These are phyloP conservation scores for Pisolithus microcarpus DNA, from an alignment of 768 basidiomycete species.

Conservation along the genomic window DNA sequence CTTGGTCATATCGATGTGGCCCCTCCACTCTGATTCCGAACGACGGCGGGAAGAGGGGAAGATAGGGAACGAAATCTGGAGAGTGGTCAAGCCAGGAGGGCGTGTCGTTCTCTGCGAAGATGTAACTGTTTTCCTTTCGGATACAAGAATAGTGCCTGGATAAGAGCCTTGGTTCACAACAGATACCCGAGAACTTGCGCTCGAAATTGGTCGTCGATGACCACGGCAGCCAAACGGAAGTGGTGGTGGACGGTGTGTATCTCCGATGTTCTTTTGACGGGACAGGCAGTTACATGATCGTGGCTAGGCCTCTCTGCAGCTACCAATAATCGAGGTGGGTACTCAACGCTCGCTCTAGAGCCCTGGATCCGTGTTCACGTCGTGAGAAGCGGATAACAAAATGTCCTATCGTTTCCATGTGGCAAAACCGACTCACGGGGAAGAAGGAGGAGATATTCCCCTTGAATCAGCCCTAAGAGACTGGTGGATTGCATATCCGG, in stretches of 20 bases:
- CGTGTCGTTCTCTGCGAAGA: constrained; percentile 42
- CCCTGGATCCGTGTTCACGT: constrained; percentile 18
- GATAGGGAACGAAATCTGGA: constrained; percentile 39
- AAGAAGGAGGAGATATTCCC: constrained; percentile 14
- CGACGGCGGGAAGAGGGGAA: constrained; percentile 29
- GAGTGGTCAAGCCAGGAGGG: constrained; percentile 52
- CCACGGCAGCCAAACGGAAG: constrained; percentile 34
- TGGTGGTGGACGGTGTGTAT: constrained; percentile 31
- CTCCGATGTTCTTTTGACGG: background rate
- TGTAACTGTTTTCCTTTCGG: constrained; percentile 20
- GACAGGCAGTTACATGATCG: background rate
- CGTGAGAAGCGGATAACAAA: constrained; percentile 25
- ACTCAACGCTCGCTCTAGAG: background rate
- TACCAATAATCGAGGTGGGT: background rate
- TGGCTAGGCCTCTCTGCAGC: background rate
- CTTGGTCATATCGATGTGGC: constrained; percentile 53
- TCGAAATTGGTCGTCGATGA: constrained; percentile 38
- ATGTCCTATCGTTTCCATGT: constrained; percentile 45
- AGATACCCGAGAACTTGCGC: constrained; percentile 35
- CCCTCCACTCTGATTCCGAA: constrained; percentile 42
- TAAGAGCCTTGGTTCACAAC: constrained; percentile 43
- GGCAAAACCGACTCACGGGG: constrained; percentile 12
- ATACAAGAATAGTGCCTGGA: background rate
- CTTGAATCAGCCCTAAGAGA: constrained; percentile 24
- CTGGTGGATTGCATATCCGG: constrained; percentile 54